Evolutionary conservation across 345 rosid species (phyloP), one percentile per base, ranked within the genome.

Genomic region (Erucastrum elatum): DNA sequence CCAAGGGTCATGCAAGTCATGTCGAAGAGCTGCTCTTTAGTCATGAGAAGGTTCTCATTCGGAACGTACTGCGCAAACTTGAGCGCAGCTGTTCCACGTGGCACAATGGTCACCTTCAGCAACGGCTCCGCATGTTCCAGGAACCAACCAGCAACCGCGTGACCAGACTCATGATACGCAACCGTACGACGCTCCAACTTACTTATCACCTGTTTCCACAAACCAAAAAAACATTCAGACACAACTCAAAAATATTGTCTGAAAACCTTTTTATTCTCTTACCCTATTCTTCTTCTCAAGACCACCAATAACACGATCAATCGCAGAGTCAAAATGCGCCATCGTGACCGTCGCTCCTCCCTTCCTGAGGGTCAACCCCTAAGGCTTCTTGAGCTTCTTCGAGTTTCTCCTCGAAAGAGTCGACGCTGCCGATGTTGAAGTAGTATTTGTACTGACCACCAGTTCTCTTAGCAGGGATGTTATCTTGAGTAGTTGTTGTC

Each of bases 1-100:
- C 99, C 99, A 3, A 95, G 94, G 59, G 98, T 95, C 99, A 93
- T 88, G 81, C 98, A 95, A 5, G 98, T 93, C 89, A 93, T 84
- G 79, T 95, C 98, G 10, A 93, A 95, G 55, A 95, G 94, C 70
- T 95, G 99, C 35, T 95, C 98, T 84, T 95, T 93, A 29, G 99
- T 95, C 93, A 91, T 86, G 77, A 93, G 88, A 75, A 93, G 96
- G 86, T 93, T 93, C 70, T 95, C 99, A 46, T 90, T 95, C 29
- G 98, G 98, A 67, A 93, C 99, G 44, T 93, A 95, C 71, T 93
- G 98, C 1, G 99, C 97, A 85, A 95, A 95, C 10, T 98, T 97
- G 34, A 95, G 93, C 0, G 98, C 96, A 0, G 98, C 97, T 61
- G 98, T 91, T 13, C 99, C 99, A 0, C 98, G 97, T 34, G 99